Evolutionary conservation across 2,329 filamentous ascomycete genomes (phyloP).

Genomic region (Scytalidium sp.): DNA sequence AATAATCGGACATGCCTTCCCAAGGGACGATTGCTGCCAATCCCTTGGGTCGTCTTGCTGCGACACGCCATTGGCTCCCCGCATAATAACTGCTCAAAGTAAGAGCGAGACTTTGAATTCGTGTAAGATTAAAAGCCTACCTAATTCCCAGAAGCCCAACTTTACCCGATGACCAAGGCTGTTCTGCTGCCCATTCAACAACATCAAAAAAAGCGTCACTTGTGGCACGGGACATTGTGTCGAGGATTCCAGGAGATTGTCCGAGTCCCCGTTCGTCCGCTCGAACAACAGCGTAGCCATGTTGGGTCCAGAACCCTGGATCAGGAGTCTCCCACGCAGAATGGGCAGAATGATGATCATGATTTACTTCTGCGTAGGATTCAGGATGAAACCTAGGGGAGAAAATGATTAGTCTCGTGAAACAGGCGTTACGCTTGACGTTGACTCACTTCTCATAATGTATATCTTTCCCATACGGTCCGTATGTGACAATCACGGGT

Average conservation of each 20-base stretch:
- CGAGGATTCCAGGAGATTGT: conserved; percentile 45
- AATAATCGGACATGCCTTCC: conserved; percentile 52
- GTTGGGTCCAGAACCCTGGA: conserved; percentile 33
- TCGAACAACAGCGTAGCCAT: conserved; percentile 35
- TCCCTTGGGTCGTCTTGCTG: conserved; percentile 44
- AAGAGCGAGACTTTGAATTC: conserved; percentile 13
- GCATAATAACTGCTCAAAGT: conserved; percentile 13
- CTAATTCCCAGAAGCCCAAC: conserved; percentile 46
- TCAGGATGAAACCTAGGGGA: conserved; percentile 40
- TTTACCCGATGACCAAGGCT: conserved; percentile 45
- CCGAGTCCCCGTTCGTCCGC: conserved; percentile 46
- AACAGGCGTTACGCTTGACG: conserved; percentile 32
- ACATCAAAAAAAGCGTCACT: conserved; percentile 45
- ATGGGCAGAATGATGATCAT: conserved; percentile 32
- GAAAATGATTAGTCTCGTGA: neutral
- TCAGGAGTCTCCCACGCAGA: conserved; percentile 37
- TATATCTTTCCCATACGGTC: conserved; percentile 70
- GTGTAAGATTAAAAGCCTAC: conserved; percentile 49
- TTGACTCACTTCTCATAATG: conserved; percentile 47
- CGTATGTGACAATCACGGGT: conserved; percentile 66
- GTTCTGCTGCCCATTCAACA: conserved; percentile 45
- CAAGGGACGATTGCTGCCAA: conserved; percentile 46
- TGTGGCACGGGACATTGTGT: conserved; percentile 47
- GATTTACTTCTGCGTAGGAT: conserved; percentile 39
- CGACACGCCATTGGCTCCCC: conserved; percentile 47